phyloP scores from a whole-genome alignment of 2,329 filamentous ascomycete genomes.

The Aureobasidium sp. region DNA sequence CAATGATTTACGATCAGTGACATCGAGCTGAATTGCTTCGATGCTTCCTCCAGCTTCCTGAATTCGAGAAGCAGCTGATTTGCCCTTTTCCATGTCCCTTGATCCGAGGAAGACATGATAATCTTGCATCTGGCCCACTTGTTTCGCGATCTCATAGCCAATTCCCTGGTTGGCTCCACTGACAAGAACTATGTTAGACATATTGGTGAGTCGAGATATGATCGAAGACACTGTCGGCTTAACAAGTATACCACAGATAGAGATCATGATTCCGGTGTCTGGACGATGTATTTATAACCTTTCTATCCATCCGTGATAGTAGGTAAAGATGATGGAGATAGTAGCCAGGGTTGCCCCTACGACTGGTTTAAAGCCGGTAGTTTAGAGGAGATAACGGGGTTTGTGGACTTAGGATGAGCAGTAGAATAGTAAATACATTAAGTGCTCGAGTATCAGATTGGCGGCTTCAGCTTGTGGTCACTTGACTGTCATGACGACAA shows the following conservation, averaged over 20 bases:
- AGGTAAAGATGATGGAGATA: too few relatives aligned
- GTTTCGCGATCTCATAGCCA: neutral
- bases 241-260: too few relatives aligned
- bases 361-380: neutral
- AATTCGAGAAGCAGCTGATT: neutral
- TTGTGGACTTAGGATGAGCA: neutral
- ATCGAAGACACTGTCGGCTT: neutral
- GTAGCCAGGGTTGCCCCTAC: neutral
- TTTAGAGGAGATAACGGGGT: neutral
- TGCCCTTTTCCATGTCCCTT: neutral
- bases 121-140: neutral
- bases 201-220: neutral
- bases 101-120: neutral
- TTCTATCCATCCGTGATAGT: neutral
- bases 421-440: neutral
- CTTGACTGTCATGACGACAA: neutral
- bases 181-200: constrained; percentile 3
- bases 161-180: constrained; percentile 2
- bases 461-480: neutral
- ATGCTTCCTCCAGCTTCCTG: neutral
- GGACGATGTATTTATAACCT: neutral
- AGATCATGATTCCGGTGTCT: neutral
- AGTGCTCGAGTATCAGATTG: neutral
- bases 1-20: neutral
- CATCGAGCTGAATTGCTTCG: neutral